phyloP scores from a whole-genome alignment of 2,329 filamentous ascomycete species.

The Talaromyces albobiverticillius region DNA sequence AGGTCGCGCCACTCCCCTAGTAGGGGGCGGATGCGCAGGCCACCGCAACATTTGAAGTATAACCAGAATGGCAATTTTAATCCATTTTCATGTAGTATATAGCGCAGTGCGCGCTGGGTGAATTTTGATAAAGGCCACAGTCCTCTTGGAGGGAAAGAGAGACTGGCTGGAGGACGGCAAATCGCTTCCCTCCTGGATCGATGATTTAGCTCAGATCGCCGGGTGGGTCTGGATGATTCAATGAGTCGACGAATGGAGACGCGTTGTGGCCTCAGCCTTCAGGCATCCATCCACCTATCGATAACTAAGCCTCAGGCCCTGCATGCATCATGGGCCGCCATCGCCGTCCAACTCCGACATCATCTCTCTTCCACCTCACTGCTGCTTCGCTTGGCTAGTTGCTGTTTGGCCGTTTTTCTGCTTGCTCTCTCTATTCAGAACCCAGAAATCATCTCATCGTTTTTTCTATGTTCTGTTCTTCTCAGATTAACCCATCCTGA shows the following conservation, averaged over 20 bases:
- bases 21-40: slow-evolving; percentile 8
- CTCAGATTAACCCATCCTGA: too few species aligned
- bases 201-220: slow-evolving; percentile 6
- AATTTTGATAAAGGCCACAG: background rate
- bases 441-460: too few species aligned
- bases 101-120: background rate
- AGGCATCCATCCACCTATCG: background rate
- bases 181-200: background rate
- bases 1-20: slow-evolving; percentile 13
- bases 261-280: slow-evolving; percentile 1
- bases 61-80: background rate
- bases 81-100: slow-evolving; percentile 3
- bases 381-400: background rate
- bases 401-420: too few species aligned
- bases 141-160: too few species aligned
- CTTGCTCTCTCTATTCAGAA: too few species aligned
- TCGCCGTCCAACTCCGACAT: background rate
- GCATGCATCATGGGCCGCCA: background rate
- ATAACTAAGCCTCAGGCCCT: background rate
- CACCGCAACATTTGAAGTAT: slow-evolving; percentile 10
- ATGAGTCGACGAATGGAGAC: background rate
- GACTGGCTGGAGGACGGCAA: background rate
- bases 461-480: too few species aligned
- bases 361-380: background rate
- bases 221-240: background rate